Evolutionary conservation across 257 asterid species (phyloP).

Genomic region (Datura wrightii): DNA sequence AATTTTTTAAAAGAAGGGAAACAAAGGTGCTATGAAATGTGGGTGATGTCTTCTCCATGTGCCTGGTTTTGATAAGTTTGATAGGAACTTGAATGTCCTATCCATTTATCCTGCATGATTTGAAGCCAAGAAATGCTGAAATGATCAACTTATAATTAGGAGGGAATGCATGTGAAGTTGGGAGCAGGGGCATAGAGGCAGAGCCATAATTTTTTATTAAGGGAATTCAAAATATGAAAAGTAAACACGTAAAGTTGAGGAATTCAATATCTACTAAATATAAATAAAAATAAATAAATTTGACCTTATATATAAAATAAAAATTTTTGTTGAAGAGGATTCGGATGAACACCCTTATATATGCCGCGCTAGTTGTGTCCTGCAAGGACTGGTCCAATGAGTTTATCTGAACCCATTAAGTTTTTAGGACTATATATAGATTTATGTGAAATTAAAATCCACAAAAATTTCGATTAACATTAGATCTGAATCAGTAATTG

Average conservation of each 20-base stretch:
- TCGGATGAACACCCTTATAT: too few species aligned
- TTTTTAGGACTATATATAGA: too few species aligned
- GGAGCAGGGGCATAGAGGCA: background rate
- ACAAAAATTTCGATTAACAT: too few species aligned
- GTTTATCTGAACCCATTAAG: too few species aligned
- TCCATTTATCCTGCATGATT: background rate
- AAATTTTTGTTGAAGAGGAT: background rate
- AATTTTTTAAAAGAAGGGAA: too few species aligned
- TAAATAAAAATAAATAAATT: background rate
- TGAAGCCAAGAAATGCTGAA: background rate
- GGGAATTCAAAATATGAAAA: too few species aligned
- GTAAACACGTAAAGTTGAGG: too few species aligned
- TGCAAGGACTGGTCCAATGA: background rate
- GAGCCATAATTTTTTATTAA: too few species aligned
- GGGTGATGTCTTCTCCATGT: slow-evolving; percentile 26
- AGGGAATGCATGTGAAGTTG: slow-evolving; percentile 13
- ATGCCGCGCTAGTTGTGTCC: too few species aligned
- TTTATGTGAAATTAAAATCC: too few species aligned
- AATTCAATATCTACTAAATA: background rate
- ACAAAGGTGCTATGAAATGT: background rate
- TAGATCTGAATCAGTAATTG: background rate
- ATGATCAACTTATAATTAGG: background rate
- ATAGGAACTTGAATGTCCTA: background rate
- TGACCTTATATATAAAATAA: background rate
- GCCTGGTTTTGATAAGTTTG: background rate